Conservation (phyloP, 2,329 filamentous ascomycete species). For the Paradendryphiella salina region DNA sequence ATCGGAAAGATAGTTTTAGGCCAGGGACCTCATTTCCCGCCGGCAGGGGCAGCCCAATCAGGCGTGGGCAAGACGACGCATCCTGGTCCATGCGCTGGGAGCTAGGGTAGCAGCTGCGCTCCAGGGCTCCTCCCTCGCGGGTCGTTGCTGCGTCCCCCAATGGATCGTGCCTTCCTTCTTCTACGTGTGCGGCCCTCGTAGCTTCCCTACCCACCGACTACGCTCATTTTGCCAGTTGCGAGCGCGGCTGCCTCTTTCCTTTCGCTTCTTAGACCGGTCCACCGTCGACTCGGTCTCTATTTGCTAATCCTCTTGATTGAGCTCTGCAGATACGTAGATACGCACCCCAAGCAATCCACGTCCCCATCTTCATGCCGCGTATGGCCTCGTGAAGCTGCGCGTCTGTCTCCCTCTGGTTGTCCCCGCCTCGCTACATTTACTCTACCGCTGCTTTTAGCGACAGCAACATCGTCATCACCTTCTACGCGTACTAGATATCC, state of each 20-base stretch:
- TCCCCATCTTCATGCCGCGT: constrained; percentile 24
- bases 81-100: constrained; percentile 25
- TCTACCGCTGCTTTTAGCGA: constrained; percentile 15
- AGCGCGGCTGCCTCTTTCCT: constrained; percentile 28
- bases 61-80: constrained; percentile 1
- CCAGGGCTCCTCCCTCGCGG: constrained; percentile 9
- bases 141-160: constrained; percentile 26
- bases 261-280: constrained; percentile 32
- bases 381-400: constrained; percentile 41
- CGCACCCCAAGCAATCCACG: constrained; percentile 10
- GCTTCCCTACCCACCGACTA: constrained; percentile 44
- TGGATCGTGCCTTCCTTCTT: constrained; percentile 29
- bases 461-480: constrained; percentile 17
- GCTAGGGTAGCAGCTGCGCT: constrained; percentile 6
- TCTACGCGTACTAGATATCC: constrained; percentile 8
- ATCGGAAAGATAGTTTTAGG: constrained; percentile 37
- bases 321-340: constrained; percentile 17
- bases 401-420: constrained; percentile 34
- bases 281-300: constrained; percentile 21
- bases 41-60: constrained; percentile 33
- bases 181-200: constrained; percentile 35
- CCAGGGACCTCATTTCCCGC: constrained; percentile 34
- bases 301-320: constrained; percentile 16
- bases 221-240: constrained; percentile 43
- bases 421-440: constrained; percentile 21